A percentile compares a stretch with the other conserved stretches of the same genome.
phyloP scores from a whole-genome alignment of 2,329 filamentous ascomycete species.

The Aaosphaeria pasadenensis region DNA sequence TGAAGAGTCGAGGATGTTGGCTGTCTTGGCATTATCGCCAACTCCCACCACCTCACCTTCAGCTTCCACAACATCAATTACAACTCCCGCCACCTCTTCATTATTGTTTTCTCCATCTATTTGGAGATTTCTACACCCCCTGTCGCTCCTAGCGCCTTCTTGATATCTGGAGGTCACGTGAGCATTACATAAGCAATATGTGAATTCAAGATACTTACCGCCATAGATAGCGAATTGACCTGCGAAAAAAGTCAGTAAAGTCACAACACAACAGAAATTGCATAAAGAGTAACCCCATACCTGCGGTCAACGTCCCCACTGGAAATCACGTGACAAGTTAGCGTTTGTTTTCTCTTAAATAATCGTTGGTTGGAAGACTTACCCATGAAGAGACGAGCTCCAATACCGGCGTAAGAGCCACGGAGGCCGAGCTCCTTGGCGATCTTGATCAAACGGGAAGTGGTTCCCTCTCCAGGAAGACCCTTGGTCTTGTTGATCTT shows the following conservation, averaged over 20 bases:
- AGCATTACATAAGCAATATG: too few relatives aligned
- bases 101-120: conserved; percentile 5
- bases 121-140: conserved; percentile 50
- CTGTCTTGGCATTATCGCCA: conserved; percentile 27
- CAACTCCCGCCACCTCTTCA: conserved; percentile 2
- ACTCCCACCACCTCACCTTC: conserved; percentile 2
- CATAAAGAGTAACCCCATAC: too few relatives aligned
- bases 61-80: conserved; percentile 13
- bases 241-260: too few relatives aligned
- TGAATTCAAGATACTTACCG: too few relatives aligned
- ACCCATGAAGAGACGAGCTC: conserved; percentile 63
- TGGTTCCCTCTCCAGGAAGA: conserved; percentile 79
- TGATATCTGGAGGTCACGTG: conserved; percentile 47
- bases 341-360: too few relatives aligned
- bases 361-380: not conserved
- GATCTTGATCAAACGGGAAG: conserved; percentile 81
- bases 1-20: conserved; percentile 18
- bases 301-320: too few relatives aligned
- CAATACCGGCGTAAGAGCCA: conserved; percentile 77
- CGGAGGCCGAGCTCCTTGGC: conserved; percentile 77
- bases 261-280: too few relatives aligned
- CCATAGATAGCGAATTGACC: conserved; percentile 88
- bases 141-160: conserved; percentile 64
- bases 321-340: too few relatives aligned
- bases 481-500: conserved; percentile 97